phyloP scores from a whole-genome alignment of 371 early-diverging fungal genomes.

The Lichtheimia corymbifera region DNA sequence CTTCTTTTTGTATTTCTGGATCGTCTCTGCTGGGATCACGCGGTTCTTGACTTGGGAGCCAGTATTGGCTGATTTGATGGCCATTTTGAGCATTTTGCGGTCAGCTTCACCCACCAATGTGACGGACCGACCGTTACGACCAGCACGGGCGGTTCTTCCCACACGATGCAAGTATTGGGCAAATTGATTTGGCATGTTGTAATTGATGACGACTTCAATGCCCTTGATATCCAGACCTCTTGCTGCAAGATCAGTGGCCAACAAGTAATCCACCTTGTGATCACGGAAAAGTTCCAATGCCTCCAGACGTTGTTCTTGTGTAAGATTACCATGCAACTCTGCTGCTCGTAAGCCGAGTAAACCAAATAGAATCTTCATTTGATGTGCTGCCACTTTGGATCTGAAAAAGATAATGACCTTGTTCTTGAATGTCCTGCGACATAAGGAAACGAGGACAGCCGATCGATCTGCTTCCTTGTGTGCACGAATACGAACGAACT shows the following conservation, averaged over 20 bases:
- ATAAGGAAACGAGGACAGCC: constrained; percentile 84
- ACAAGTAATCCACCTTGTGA: constrained; percentile 81
- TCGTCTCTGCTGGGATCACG: constrained; percentile 74
- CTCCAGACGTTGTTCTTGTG: constrained; percentile 93
- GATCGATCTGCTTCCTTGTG: constrained; percentile 84
- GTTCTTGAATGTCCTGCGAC: constrained; percentile 77
- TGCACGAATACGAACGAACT: constrained; percentile 94
- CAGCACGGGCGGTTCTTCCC: constrained; percentile 99
- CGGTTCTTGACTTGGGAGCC: constrained; percentile 83
- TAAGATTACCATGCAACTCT: constrained; percentile 98
- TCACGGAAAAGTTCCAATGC: constrained; percentile 93
- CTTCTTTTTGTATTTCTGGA: constrained; percentile 72
- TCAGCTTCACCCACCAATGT: constrained; percentile 92
- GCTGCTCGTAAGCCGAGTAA: constrained; percentile 88
- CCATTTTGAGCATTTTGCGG: constrained; percentile 91
- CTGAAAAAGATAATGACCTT: constrained; percentile 91
- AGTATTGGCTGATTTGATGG: constrained; percentile 79
- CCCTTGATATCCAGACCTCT: constrained; percentile 99
- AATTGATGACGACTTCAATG: constrained; percentile 98
- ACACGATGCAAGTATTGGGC: constrained; percentile 98
- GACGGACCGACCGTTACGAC: constrained; percentile 82
- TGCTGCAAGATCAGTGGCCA: constrained; percentile 99
- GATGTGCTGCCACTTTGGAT: constrained; percentile 92
- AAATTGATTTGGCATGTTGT: constrained; percentile 96
- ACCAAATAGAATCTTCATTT: constrained; percentile 95